Base-by-base conservation (phyloP, 1,284 basidiomycete genomes). In the Pascua guehoae region DNA sequence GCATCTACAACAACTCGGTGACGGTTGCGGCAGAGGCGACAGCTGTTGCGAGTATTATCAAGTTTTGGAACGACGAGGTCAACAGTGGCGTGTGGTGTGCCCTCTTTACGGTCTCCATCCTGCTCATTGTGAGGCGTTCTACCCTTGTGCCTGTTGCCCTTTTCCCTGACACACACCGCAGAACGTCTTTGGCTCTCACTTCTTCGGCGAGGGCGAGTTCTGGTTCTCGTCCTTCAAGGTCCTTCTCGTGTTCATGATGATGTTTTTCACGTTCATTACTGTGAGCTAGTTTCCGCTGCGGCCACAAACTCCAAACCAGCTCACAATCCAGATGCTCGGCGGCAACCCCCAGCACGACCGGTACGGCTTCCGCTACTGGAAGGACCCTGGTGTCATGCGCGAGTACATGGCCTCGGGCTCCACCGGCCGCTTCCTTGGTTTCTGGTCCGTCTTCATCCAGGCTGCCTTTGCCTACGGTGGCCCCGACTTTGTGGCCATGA, bases 281-380 rank as follows among this genome's bases (percentile, higher is more conserved):
- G n/a, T 18, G 36, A n/a, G n/a, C 24, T 32, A 32, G 24, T 32
- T 32, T 4, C 24, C 7, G 24, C 24, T 32, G 24, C 3, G 4
- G 24, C 24, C 24, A 32, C 24, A 4, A 32, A 7, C 24, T 7
- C 24, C 3, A 32, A 32, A 7, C 24, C 7, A 32, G 7, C 24
- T 32, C 24, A 32, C 24, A 32, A 32, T 7, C 24, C 24, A 32
- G 24, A 32, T 32, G 24, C 61, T 71, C 15, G 72, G 72, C 39
- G 72, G 70, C 40, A 66, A 59, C 11, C 72, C 71, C n/a, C 63
- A 57, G 38, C 58, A 63, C 41, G 70, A 73, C n/a, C 63, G 66
- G 5, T 50, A 69, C 41, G 70, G 70, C 15, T 75, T 77, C 68
- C 63, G 74, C 5, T 87, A 82, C 75, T 88, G 86, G 86, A 83